phyloP scores from a whole-genome alignment of 352 stramenopile species.

The Peronosclerospora sorghi region DNA sequence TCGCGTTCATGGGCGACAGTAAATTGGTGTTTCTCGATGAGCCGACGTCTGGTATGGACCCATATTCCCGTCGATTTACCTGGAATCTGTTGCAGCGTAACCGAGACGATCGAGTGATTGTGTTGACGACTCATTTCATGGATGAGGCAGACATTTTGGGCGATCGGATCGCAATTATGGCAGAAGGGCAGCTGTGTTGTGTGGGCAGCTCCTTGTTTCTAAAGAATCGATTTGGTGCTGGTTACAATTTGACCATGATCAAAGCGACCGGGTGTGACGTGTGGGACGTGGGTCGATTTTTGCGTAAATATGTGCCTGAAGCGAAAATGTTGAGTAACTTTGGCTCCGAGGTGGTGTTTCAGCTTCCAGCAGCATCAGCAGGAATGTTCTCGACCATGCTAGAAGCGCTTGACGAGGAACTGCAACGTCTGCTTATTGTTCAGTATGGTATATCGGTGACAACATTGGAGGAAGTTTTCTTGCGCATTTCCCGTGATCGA shows the following conservation, averaged over 20 bases:
- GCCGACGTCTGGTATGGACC: conserved; percentile 93
- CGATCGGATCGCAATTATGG: conserved; percentile 89
- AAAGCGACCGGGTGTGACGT: conserved; percentile 29
- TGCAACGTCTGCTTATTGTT: conserved; percentile 44
- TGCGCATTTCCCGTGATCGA: conserved; percentile 56
- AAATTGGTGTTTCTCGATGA: conserved; percentile 88
- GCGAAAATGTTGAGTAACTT: conserved; percentile 84
- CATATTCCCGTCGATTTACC: conserved; percentile 88
- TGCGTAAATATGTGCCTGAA: conserved; percentile 48
- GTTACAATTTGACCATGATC: conserved; percentile 79
- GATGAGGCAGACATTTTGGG: conserved; percentile 49
- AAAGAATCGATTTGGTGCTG: conserved; percentile 89
- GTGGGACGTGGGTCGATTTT: conserved; percentile 20
- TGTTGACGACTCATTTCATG: conserved; percentile 85
- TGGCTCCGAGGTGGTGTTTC: conserved; percentile 91
- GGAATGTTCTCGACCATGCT: conserved; percentile 89
- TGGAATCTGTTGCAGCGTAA: conserved; percentile 89
- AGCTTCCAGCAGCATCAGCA: conserved; percentile 83
- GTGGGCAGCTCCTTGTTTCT: conserved; percentile 84
- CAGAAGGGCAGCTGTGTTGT: conserved; percentile 81
- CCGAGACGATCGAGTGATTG: conserved; percentile 78
- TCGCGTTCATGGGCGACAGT: conserved; percentile 91
- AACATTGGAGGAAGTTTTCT: conserved; percentile 98
- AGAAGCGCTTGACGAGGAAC: conserved; percentile 50
- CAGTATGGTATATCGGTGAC: conserved; percentile 96